These are phyloP conservation scores for Colletotrichum neosansevieriae DNA, from an alignment of 2,329 filamentous ascomycete genomes.

Conservation along the genomic window DNA sequence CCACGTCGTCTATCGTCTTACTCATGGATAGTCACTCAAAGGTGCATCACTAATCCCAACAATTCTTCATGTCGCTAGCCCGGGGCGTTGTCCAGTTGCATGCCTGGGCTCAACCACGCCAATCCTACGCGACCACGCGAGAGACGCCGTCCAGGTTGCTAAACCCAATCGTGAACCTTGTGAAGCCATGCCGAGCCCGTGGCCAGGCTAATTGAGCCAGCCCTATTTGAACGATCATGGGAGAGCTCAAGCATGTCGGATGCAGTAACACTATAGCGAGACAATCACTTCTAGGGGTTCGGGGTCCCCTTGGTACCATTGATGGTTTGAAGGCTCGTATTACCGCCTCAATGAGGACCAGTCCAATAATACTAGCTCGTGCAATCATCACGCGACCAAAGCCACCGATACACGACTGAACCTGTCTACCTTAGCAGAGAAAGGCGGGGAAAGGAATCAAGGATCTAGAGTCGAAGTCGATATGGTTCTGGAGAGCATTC, in stretches of 20 bases:
- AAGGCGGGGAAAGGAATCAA: background rate
- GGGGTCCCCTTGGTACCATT: background rate
- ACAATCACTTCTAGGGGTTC: background rate
- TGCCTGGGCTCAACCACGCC: constrained; percentile 9
- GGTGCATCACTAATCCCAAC: background rate
- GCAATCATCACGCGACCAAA: constrained; percentile 8
- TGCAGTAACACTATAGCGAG: background rate
- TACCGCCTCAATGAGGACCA: background rate
- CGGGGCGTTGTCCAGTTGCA: background rate
- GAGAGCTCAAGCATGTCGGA: background rate
- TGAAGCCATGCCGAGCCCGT: background rate
- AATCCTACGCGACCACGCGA: constrained; percentile 15
- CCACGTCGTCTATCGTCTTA: background rate
- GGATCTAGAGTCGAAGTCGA: background rate
- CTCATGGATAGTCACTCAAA: background rate
- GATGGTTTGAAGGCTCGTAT: background rate
- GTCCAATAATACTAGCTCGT: background rate
- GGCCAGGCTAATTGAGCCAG: constrained; percentile 4
- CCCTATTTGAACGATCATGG: constrained; percentile 25
- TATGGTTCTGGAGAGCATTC: background rate
- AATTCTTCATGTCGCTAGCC: constrained; percentile 1
- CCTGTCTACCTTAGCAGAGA: background rate
- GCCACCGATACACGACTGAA: background rate
- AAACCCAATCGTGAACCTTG: background rate
- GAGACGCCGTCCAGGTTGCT: constrained; percentile 8